Conservation (phyloP, 2,329 filamentous ascomycete genomes). For the Calonectria crousiana region DNA sequence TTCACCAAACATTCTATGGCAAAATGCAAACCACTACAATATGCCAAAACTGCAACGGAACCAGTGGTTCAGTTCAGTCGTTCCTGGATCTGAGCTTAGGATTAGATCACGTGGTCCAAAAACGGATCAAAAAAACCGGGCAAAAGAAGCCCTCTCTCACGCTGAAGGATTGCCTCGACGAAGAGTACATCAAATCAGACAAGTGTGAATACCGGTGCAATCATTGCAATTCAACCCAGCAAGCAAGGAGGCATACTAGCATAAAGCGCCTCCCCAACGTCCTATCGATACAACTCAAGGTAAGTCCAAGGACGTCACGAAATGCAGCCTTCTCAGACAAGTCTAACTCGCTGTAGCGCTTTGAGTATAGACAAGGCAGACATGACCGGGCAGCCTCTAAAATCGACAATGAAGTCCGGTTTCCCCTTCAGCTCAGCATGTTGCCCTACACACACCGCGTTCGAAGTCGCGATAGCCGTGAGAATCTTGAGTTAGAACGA, state of each 20-base stretch:
- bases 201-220: conserved; percentile 91
- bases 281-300: conserved; percentile 92
- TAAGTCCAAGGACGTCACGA: conserved; percentile 50
- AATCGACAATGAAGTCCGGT: conserved; percentile 87
- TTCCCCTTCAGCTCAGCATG: conserved; percentile 90
- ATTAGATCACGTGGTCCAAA: conserved; percentile 80
- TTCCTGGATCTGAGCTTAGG: conserved; percentile 93
- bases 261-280: conserved; percentile 90
- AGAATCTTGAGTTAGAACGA: conserved; percentile 69
- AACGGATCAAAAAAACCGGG: conserved; percentile 66
- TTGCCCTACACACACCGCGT: conserved; percentile 85
- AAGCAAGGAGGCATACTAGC: conserved; percentile 85
- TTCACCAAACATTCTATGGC: conserved; percentile 95
- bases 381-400: conserved; percentile 82
- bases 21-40: conserved; percentile 92
- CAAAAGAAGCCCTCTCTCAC: conserved; percentile 60
- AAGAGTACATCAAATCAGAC: conserved; percentile 89
- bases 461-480: conserved; percentile 61
- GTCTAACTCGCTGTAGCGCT: conserved; percentile 59
- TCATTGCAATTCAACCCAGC: conserved; percentile 81
- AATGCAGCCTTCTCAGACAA: background rate
- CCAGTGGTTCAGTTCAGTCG: conserved; percentile 85
- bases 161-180: conserved; percentile 80
- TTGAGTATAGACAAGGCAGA: conserved; percentile 77
- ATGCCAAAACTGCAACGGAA: conserved; percentile 87